A percentile compares a stretch with the other conserved stretches of the same genome.
Conservation (phyloP, 768 basidiomycete species). For the Amanita molliuscula region DNA sequence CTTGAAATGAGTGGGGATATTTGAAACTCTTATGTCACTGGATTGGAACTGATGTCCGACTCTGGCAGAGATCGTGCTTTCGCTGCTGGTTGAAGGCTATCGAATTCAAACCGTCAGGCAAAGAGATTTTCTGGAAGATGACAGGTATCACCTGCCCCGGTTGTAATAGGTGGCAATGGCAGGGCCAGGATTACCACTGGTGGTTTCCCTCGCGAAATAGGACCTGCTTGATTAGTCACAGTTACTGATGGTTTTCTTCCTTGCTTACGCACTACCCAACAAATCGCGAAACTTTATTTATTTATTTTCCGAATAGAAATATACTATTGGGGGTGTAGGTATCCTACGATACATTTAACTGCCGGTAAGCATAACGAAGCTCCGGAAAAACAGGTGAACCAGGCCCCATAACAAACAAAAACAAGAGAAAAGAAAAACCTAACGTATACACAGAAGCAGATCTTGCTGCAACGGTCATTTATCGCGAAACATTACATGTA, state of each 20-base stretch:
- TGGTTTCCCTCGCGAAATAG: not conserved
- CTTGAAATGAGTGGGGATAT: slow-evolving; percentile 25
- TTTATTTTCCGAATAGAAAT: too few relatives aligned
- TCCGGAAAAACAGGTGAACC: too few relatives aligned
- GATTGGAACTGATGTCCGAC: not conserved
- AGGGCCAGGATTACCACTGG: not conserved
- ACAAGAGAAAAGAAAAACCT: too few relatives aligned
- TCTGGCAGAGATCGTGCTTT: slow-evolving; percentile 15
- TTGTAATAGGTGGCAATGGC: not conserved
- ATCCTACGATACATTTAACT: too few relatives aligned
- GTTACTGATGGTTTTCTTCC: too few relatives aligned
- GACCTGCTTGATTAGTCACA: too few relatives aligned
- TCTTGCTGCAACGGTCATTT: slow-evolving; percentile 27
- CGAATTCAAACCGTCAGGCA: slow-evolving; percentile 5
- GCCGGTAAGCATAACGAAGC: too few relatives aligned
- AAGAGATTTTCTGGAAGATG: slow-evolving; percentile 6
- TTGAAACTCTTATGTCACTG: not conserved
- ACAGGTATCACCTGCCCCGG: slow-evolving; percentile 1
- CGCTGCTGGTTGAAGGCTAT: slow-evolving; percentile 10
- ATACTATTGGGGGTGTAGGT: too few relatives aligned
- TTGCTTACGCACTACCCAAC: too few relatives aligned
- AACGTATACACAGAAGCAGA: slow-evolving; percentile 26
- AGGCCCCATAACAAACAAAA: too few relatives aligned
- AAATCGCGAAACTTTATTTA: too few relatives aligned
- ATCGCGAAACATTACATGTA: slow-evolving; percentile 26